A percentile compares a stretch with the other conserved stretches of the same genome.
phyloP scores from a whole-genome alignment of 192 early-diverging fungal genomes.

The Rhizoclosmatium sp. region DNA sequence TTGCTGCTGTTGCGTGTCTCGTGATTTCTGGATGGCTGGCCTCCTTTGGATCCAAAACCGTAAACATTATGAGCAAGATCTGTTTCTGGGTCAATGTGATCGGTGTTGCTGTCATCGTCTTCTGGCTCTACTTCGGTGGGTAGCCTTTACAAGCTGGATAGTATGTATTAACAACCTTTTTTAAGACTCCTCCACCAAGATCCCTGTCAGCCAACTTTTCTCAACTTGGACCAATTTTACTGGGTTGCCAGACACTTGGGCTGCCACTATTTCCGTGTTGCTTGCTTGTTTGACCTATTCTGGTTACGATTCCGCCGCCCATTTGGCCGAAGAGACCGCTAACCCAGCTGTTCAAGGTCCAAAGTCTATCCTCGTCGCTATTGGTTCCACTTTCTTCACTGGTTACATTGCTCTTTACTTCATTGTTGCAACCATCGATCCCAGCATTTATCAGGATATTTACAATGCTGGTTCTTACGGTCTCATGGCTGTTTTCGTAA shows the following conservation, averaged over 20 bases:
- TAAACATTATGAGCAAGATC: constrained; percentile 24
- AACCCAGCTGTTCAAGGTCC: constrained; percentile 36
- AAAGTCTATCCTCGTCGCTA: constrained; percentile 20
- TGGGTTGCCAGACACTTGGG: constrained; percentile 38
- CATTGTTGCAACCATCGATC: constrained; percentile 34
- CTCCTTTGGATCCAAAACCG: constrained; percentile 14
- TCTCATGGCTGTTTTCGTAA: constrained; percentile 32
- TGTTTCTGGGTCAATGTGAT: constrained; percentile 39
- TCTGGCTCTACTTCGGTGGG: constrained; percentile 23
- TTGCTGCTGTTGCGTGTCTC: constrained; percentile 18
- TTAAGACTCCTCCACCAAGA: constrained; percentile 28
- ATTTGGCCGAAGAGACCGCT: constrained; percentile 37
- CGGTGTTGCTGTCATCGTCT: constrained; percentile 23
- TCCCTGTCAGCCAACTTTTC: constrained; percentile 12
- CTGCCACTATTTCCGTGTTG: constrained; percentile 34
- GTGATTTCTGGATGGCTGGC: constrained; percentile 12
- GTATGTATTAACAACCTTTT: not conserved
- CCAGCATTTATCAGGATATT: not conserved
- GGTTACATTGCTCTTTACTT: constrained; percentile 41
- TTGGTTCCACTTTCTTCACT: constrained; percentile 24
- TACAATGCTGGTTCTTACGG: constrained; percentile 21
- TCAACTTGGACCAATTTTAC: constrained; percentile 37
- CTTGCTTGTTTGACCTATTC: constrained; percentile 38
- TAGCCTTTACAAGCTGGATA: not conserved
- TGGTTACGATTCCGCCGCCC: constrained; percentile 39